A percentile compares a stretch with the other conserved stretches of the same genome.
Evolutionary conservation across 805 yeast species (phyloP).

Genomic region (Monosporozyma servazzii): DNA sequence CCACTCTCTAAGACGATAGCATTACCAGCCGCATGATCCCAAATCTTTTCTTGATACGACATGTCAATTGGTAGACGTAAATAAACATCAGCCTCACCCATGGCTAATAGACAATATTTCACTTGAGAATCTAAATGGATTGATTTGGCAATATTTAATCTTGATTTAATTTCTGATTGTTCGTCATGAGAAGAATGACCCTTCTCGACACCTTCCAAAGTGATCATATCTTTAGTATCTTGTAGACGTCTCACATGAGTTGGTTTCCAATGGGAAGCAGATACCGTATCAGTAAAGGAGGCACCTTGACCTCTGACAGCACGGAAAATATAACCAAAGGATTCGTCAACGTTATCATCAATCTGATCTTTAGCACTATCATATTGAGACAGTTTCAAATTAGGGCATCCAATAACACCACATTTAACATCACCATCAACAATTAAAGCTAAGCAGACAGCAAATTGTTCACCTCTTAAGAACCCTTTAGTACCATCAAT

Average conservation of each 20-base stretch:
- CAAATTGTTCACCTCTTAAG: constrained; percentile 91
- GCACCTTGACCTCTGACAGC: constrained; percentile 31
- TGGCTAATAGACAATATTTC: constrained; percentile 82
- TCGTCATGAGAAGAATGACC: constrained; percentile 89
- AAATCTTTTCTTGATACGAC: constrained; percentile 81
- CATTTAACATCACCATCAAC: constrained; percentile 77
- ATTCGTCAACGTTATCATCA: constrained; percentile 8
- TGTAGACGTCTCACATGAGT: constrained; percentile 40
- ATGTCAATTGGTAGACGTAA: constrained; percentile 74
- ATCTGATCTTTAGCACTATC: constrained; percentile 33
- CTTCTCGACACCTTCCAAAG: constrained; percentile 82
- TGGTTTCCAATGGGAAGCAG: constrained; percentile 36
- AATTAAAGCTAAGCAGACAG: constrained; percentile 86
- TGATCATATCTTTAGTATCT: constrained; percentile 21
- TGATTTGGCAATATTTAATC: constrained; percentile 53
- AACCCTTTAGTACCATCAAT: constrained; percentile 98
- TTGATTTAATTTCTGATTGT: constrained; percentile 63
- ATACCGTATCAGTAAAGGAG: constrained; percentile 18
- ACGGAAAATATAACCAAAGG: constrained; percentile 28
- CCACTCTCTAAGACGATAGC: constrained; percentile 83
- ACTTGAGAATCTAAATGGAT: constrained; percentile 92
- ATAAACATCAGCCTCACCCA: constrained; percentile 89
- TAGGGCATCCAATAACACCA: constrained; percentile 96
- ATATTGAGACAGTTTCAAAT: constrained; percentile 40
- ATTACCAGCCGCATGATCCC: constrained; percentile 99